These are phyloP conservation scores for Symbiodinium pilosum DNA, from an alignment of 73 alveolate genomes.

Conservation along the genomic window DNA sequence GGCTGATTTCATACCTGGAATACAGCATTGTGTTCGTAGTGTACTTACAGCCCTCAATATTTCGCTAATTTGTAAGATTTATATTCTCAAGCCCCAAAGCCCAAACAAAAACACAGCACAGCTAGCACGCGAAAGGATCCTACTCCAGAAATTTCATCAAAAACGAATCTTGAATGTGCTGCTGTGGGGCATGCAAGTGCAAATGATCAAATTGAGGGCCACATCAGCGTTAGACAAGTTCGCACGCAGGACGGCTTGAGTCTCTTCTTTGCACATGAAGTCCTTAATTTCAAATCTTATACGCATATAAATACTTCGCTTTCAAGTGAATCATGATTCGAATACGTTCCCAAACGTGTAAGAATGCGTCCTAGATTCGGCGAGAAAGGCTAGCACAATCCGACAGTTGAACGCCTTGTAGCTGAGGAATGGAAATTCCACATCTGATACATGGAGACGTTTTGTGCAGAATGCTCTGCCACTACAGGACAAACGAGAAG, in stretches of 20 bases:
- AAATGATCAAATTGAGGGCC: not conserved
- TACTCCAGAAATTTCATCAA: not conserved
- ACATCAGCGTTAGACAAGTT: not conserved
- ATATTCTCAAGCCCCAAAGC: too few relatives aligned
- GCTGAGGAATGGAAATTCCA: not conserved
- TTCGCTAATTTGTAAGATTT: too few relatives aligned
- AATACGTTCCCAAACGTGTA: too few relatives aligned
- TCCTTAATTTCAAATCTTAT: not conserved
- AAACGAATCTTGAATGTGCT: not conserved
- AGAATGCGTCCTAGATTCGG: not conserved
- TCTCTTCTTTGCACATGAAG: not conserved
- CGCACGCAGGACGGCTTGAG: not conserved
- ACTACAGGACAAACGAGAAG: not conserved
- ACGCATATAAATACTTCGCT: too few relatives aligned
- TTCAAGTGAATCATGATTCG: too few relatives aligned
- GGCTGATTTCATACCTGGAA: not conserved
- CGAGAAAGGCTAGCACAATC: not conserved
- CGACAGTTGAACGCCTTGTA: not conserved
- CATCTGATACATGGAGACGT: not conserved
- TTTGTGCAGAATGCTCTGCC: not conserved
- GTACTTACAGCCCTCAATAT: too few relatives aligned
- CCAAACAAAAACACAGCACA: too few relatives aligned
- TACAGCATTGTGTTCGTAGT: not conserved
- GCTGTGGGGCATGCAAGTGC: not conserved
- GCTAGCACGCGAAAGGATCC: not conserved